Evolutionary conservation across 495 filamentous ascomycete genomes (phyloP), one percentile per base, ranked within the genome.

Genomic region (Penicillium lagena): DNA sequence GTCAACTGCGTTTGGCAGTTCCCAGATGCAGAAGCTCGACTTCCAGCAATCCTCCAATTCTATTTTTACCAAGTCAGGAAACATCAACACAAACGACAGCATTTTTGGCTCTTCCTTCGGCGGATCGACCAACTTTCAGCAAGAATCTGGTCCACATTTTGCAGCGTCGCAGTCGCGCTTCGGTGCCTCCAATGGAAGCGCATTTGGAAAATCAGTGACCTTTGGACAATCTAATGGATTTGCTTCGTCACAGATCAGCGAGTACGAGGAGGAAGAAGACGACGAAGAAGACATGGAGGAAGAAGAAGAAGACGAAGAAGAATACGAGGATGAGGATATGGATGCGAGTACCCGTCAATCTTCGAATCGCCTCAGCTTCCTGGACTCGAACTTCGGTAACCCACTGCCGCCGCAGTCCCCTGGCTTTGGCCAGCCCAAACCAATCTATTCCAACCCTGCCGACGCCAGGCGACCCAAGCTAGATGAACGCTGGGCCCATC

Each of bases 1-100:
- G 15, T 81, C 77, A 7, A 77, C 76, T 9, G 62, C 78, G 43
- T 75, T 86, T 41, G 81, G 81, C 29, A 85, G 79, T 65, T 87
- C 85, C 5, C 79, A 83, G 44, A 60, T 79, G 48, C 69, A 55
- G 12, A 62, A 66, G 22, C 64, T 67, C 12, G 58, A 60, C 35
- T 56, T 67, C 30, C 28, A 27, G 13, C 49, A 64, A 22, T 59
- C 58, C 10, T 47, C 46, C 12, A 56, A 67, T 28, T 66, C 68
- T 0, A 57, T 71, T 7, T 67, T 70, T 43, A 66, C 56, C 27
- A 51, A 69, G 50, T 59, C 77, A 42, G 60, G 57, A 40, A 59
- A 64, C 29, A 38, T 76, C 60, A 55, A 72, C 52, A 58, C 53
- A 32, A 63, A 56, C 40, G 68, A 73, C 45, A 70, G 62, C 46